Evolutionary conservation across 345 rosid species (phyloP), one percentile per base, ranked within the genome.

Genomic region (Turritis glabra): DNA sequence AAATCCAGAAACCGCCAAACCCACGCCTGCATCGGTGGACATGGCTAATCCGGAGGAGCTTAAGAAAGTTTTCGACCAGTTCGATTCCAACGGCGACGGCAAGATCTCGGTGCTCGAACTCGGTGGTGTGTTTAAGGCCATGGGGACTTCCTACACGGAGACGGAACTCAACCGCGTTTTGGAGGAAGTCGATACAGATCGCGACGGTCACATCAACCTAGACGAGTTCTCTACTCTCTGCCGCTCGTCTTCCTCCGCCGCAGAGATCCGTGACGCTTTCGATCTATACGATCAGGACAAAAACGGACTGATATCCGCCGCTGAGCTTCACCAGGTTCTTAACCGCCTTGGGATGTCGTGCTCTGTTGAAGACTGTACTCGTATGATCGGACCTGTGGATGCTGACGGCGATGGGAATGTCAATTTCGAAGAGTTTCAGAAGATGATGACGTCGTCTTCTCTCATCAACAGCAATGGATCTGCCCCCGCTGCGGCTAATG

Each of bases 261-360:
- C 82, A 12, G 98, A 94, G 81, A 81, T 94, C 51, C 88, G 82
- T 32, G 97, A 91, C 60, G 98, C 98, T n/a, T 94, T 93, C 76
- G 87, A 89, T 65, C 85, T 91, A 69, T 93, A 93, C 75, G 98
- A 93, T 33, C 84, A 81, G 83, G 86, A 91, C 78, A 75, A 77
- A 71, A 81, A 93, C 85, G 98, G 96, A 7, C 83, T 89, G 58
- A 89, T 93, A 80, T 89, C 97, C 44, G 63, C 87, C 7, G 7
- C 29, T 4, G 98, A 93, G 86, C 80, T 93, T 26, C 90, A 91
- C 68, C 85, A 71, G 67, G 90, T 91, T 0, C 74, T 93, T 68
- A 88, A 70, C 72, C 84, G 89, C 23, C 77, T 94, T 17, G 90
- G 84, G 32, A 86, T 94, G 86, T 55, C 44, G 26, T 87, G 91